Evolutionary conservation across 2,329 filamentous ascomycete genomes (phyloP).

Genomic region (Capronia americana): DNA sequence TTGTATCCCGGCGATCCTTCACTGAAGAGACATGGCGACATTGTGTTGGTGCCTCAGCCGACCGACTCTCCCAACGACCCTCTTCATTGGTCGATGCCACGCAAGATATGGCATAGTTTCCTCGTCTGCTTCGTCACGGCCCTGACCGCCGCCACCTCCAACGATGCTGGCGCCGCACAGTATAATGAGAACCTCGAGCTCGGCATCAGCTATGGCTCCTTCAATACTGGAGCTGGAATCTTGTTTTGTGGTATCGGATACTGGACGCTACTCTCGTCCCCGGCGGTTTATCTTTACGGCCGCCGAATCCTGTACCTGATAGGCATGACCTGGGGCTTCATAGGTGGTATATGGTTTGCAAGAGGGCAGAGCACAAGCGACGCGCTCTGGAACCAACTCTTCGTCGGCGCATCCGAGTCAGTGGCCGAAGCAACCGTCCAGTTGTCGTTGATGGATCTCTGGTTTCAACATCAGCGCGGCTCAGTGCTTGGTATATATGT

Average conservation of each 20-base stretch:
- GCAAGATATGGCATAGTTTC: slow-evolving; percentile 59
- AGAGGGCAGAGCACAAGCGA: slow-evolving; percentile 52
- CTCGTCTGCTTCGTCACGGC: slow-evolving; percentile 62
- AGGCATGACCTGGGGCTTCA: slow-evolving; percentile 56
- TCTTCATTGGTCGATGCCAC: slow-evolving; percentile 57
- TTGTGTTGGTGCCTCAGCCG: slow-evolving; percentile 62
- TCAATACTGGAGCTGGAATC: slow-evolving; percentile 64
- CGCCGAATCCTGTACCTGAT: slow-evolving; percentile 62
- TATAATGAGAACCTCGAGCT: slow-evolving; percentile 59
- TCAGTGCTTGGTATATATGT: slow-evolving; percentile 62
- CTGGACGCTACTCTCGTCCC: slow-evolving; percentile 61
- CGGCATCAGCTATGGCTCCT: slow-evolving; percentile 59
- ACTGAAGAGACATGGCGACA: slow-evolving; percentile 48
- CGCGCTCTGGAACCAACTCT: slow-evolving; percentile 63
- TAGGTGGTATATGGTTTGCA: slow-evolving; percentile 63
- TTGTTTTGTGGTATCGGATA: slow-evolving; percentile 64
- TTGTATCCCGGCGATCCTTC: slow-evolving; percentile 33
- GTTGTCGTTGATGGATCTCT: slow-evolving; percentile 63
- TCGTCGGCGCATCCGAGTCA: slow-evolving; percentile 64
- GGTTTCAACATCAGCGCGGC: slow-evolving; percentile 64
- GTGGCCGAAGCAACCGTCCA: slow-evolving; percentile 64
- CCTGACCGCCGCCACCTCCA: slow-evolving; percentile 63
- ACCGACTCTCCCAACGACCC: slow-evolving; percentile 61
- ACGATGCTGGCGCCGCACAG: slow-evolving; percentile 61
- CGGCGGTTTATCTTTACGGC: slow-evolving; percentile 62